A percentile compares a stretch with the other conserved stretches of the same genome.
phyloP scores from a whole-genome alignment of 768 basidiomycete genomes.

The Leccinum longicurvipes region DNA sequence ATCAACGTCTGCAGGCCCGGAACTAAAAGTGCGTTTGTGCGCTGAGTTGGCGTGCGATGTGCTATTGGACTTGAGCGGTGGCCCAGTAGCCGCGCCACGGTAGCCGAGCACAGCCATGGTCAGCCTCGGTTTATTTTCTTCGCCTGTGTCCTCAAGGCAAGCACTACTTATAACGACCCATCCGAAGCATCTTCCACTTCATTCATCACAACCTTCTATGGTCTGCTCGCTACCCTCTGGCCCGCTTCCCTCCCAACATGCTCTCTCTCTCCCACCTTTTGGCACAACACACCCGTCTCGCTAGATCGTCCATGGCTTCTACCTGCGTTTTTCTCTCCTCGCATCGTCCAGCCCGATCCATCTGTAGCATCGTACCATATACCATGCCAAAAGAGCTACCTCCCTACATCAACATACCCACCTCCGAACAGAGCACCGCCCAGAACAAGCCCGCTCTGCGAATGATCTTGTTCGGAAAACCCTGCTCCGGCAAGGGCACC shows the following conservation, averaged over 20 bases:
- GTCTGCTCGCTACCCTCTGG: neutral
- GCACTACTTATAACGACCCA: slow-evolving; percentile 7
- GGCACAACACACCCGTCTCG: neutral
- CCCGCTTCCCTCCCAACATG: neutral
- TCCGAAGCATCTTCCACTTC: slow-evolving; percentile 1
- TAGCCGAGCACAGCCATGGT: slow-evolving; percentile 8
- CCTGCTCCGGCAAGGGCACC: slow-evolving; percentile 81
- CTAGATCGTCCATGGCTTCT: neutral
- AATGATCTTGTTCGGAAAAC: slow-evolving; percentile 55
- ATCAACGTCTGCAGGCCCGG: neutral
- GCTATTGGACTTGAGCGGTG: neutral
- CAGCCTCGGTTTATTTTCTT: neutral
- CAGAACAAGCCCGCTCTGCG: slow-evolving; percentile 32
- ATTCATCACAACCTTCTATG: neutral
- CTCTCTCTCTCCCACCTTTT: slow-evolving; percentile 1
- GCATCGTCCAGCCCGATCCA: slow-evolving; percentile 10
- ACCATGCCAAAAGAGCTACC: slow-evolving; percentile 40
- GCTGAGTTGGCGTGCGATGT: neutral
- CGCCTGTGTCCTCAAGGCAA: slow-evolving; percentile 27
- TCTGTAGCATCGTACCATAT: slow-evolving; percentile 21
- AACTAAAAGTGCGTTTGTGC: neutral
- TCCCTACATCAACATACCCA: slow-evolving; percentile 42
- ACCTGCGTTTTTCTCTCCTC: neutral
- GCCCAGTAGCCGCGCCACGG: neutral
- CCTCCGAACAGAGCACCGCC: slow-evolving; percentile 21